Evolutionary conservation across 495 filamentous ascomycete genomes (phyloP), one percentile per base, ranked within the genome.

Genomic region (Penicilliopsis zonata): DNA sequence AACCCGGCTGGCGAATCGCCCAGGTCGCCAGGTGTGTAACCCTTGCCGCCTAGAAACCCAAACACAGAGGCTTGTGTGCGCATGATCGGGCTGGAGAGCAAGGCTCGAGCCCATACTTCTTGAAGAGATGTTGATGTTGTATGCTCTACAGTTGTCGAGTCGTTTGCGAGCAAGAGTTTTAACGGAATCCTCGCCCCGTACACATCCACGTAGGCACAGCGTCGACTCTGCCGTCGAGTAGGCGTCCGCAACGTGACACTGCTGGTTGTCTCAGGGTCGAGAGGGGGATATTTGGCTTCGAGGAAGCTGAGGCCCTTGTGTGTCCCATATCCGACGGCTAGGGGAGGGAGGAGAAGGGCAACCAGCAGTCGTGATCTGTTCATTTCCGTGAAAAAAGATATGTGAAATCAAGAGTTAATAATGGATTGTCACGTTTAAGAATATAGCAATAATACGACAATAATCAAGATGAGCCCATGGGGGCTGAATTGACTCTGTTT

Each of bases 211-310:
- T 54, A 44, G 15, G 51, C 34, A 34, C 40, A 47, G 28, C 34
- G 47, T 16, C 55, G 49, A 0, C 32, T 49, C 4, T 13, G 7
- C 12, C 46, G 41, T 4, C 33, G 32, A 1, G 5, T 4, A 2
- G 51, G 45, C 3, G 36, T 44, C 28, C 30, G 33, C 0, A 57
- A 28, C 0, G 39, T 35, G 9, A 13, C 18, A 35, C 52, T 60
- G 13, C 33, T 42, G 1, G 47, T 36, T 26, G 37, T 15, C 19
- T 33, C 30, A 1, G 32, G 35, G 2, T 35, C 37, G 4, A 38
- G 37, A 13, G 38, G 31, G n/a, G 53, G 53, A 31, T 60, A 60
- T 42, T 45, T 45, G 1, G 34, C 21, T 43, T 60, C 52, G 0
- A 60, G 49, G 13, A 36, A 22, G 31, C 17, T 39, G 7, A 60